Conservation (phyloP, 495 filamentous ascomycete species). For the Bathelium albidoporum region DNA sequence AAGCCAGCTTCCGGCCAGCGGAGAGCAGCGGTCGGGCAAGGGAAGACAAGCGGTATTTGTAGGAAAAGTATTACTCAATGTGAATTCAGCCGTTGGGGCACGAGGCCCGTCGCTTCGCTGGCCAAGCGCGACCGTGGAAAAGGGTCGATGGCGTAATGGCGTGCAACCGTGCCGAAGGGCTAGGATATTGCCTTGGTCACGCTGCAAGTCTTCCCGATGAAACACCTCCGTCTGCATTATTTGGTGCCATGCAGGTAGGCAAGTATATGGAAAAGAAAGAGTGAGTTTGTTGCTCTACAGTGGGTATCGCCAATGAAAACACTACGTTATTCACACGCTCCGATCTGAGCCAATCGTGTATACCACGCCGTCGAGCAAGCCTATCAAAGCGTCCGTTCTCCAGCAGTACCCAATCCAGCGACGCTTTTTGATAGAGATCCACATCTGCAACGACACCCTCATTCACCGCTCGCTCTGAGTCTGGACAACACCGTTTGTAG, state of each 20-base stretch:
- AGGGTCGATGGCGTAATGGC: conserved; percentile 1
- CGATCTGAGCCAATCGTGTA: background rate
- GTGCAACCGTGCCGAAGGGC: background rate
- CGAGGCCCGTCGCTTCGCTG: background rate
- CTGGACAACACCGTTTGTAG: conserved; percentile 46
- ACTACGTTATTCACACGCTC: background rate
- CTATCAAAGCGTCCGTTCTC: too few species aligned
- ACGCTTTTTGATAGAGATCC: too few species aligned
- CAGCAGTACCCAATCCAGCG: too few species aligned
- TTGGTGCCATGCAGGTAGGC: too few species aligned
- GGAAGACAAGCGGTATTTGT: too few species aligned
- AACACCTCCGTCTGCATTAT: too few species aligned
- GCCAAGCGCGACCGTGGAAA: background rate
- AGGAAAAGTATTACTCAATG: conserved; percentile 4
- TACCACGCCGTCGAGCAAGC: too few species aligned
- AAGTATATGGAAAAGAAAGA: background rate
- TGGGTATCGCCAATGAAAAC: background rate
- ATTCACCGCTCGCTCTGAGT: conserved; percentile 23
- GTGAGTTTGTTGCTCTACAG: background rate
- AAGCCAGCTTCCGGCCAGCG: background rate
- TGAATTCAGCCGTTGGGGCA: conserved; percentile 2
- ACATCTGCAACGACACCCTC: background rate
- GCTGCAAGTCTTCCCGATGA: too few species aligned
- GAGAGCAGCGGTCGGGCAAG: background rate
- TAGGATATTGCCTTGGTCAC: too few species aligned